phyloP scores from a whole-genome alignment of 495 filamentous ascomycete species.

The Stereocaulon alpinum region DNA sequence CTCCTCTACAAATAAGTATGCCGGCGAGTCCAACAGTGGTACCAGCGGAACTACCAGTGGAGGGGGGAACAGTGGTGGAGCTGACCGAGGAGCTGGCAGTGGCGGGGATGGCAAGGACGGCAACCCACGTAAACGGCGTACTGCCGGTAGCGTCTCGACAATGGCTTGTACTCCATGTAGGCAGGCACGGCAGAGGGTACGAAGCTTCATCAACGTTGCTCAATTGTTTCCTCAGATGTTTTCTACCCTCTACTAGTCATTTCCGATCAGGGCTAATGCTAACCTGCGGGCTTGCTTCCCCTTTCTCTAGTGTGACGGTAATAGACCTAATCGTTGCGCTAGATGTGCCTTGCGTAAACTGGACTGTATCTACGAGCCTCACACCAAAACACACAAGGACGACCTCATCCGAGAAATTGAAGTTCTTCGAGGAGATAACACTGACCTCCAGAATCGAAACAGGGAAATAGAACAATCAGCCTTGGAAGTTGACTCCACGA shows the following conservation, averaged over 20 bases:
- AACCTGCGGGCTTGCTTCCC: constrained; percentile 6
- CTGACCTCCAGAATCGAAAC: constrained; percentile 14
- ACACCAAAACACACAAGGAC: constrained; percentile 22
- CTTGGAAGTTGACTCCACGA: not conserved
- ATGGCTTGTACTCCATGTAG: constrained; percentile 21
- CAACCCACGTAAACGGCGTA: constrained; percentile 14
- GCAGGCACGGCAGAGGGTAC: constrained; percentile 21
- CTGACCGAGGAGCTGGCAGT: constrained; percentile 7
- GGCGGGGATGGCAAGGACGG: constrained; percentile 4
- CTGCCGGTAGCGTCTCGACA: constrained; percentile 16
- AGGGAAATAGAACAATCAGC: constrained; percentile 9
- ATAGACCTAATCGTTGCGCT: constrained; percentile 13
- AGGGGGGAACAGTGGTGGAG: constrained; percentile 6
- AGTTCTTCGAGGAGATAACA: constrained; percentile 16
- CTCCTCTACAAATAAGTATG: not conserved
- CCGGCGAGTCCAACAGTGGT: not conserved
- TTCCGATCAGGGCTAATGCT: not conserved
- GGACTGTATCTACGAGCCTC: constrained; percentile 20
- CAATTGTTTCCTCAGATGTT: not conserved
- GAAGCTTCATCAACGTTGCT: not conserved
- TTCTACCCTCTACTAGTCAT: not conserved
- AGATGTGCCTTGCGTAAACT: constrained; percentile 17
- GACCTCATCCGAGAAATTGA: constrained; percentile 21
- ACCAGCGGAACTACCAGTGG: constrained; percentile 8
- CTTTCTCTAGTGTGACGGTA: constrained; percentile 19